Evolutionary conservation across 805 yeast genomes (phyloP).

Genomic region (Metschnikowia lochheadii): DNA sequence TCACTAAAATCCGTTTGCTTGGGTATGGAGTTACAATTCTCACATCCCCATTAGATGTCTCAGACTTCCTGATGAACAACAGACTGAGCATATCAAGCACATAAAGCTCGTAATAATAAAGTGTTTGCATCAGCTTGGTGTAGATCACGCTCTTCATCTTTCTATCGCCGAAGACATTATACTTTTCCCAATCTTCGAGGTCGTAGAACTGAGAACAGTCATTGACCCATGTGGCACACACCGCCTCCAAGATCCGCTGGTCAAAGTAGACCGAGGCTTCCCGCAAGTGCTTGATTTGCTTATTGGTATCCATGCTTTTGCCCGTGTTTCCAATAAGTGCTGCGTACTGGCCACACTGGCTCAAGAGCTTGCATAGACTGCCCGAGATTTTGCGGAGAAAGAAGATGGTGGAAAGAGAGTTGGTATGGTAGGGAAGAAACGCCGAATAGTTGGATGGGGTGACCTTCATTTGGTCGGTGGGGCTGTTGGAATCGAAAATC

Average conservation of each 20-base stretch:
- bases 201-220: conserved; percentile 44
- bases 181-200: conserved; percentile 39
- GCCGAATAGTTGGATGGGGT: conserved; percentile 32
- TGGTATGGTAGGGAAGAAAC: conserved; percentile 38
- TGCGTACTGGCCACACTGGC: conserved; percentile 28
- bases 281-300: conserved; percentile 31
- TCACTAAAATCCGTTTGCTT: conserved; percentile 36
- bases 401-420: conserved; percentile 38
- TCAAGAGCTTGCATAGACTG: conserved; percentile 27
- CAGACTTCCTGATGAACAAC: conserved; percentile 22
- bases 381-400: conserved; percentile 29
- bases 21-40: conserved; percentile 36
- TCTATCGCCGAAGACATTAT: conserved; percentile 11
- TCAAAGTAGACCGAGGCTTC: conserved; percentile 29
- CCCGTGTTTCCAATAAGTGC: conserved; percentile 32
- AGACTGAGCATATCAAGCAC: conserved; percentile 28
- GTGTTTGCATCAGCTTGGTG: conserved; percentile 34
- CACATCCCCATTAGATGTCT: conserved; percentile 17
- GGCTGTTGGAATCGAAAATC: conserved; percentile 26
- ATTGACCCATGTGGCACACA: conserved; percentile 43
- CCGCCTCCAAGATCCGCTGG: conserved; percentile 38
- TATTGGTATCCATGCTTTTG: conserved; percentile 34
- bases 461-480: conserved; percentile 32
- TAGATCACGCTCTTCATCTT: conserved; percentile 20
- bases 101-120: conserved; percentile 35